Evolutionary conservation across 1,284 basidiomycete genomes (phyloP).

Genomic region (Moniliophthora roreri): DNA sequence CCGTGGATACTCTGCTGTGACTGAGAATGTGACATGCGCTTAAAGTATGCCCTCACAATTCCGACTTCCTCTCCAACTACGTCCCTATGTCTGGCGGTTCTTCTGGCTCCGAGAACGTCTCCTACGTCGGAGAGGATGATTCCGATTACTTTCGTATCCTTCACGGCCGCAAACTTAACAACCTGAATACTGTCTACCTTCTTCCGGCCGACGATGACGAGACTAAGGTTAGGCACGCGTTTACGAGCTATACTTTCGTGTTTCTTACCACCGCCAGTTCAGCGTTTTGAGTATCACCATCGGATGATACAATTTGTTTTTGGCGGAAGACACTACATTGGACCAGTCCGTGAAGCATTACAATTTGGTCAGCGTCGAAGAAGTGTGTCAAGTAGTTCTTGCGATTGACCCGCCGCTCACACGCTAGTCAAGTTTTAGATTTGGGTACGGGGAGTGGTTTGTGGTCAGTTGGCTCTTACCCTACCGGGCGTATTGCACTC

Average conservation of each 20-base stretch:
- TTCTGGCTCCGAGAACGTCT: slow-evolving; percentile 20
- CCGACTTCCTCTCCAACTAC: slow-evolving; percentile 11
- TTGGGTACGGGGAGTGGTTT: slow-evolving; percentile 64
- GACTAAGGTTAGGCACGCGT: slow-evolving; percentile 41
- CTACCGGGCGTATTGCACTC: background rate
- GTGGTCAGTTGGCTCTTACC: slow-evolving; percentile 39
- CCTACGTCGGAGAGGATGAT: slow-evolving; percentile 42
- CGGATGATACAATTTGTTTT: slow-evolving; percentile 66
- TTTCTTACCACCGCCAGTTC: slow-evolving; percentile 10
- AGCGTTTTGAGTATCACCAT: slow-evolving; percentile 65
- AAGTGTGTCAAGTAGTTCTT: slow-evolving; percentile 26
- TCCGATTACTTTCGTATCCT: slow-evolving; percentile 48
- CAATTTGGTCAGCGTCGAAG: slow-evolving; percentile 44
- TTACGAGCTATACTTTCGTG: slow-evolving; percentile 5
- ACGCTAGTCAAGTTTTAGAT: slow-evolving; percentile 47
- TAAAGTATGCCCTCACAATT: background rate
- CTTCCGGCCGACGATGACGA: slow-evolving; percentile 64
- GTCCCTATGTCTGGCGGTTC: slow-evolving; percentile 7
- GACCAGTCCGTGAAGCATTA: slow-evolving; percentile 56
- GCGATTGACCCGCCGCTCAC: background rate
- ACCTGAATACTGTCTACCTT: slow-evolving; percentile 51
- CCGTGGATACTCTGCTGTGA: background rate
- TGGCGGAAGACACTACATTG: slow-evolving; percentile 58
- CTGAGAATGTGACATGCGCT: slow-evolving; percentile 1
- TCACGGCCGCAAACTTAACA: slow-evolving; percentile 49